Conservation (phyloP, 305 asterid species). For the Fraxinus greggii region DNA sequence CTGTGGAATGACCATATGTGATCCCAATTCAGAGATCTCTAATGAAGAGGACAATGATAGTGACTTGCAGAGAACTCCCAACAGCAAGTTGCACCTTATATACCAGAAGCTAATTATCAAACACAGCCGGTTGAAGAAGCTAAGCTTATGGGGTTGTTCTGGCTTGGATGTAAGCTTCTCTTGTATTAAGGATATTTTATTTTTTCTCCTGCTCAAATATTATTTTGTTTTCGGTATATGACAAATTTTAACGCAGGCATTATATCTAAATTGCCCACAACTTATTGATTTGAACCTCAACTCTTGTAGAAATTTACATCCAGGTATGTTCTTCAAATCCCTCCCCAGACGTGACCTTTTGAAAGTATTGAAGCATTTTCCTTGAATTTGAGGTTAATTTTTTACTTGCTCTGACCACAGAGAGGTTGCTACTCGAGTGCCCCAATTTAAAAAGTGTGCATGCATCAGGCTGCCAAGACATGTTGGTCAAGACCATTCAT, state of each 20-base stretch:
- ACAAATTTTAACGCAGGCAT: constrained; percentile 56
- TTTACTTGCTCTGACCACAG: constrained; percentile 38
- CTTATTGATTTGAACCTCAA: constrained; percentile 82
- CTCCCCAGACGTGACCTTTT: background rate
- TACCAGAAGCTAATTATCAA: constrained; percentile 91
- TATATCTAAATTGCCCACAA: constrained; percentile 75
- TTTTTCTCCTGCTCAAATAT: constrained; percentile 1
- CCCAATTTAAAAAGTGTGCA: constrained; percentile 70
- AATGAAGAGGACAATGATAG: constrained; percentile 35
- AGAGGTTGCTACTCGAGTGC: constrained; percentile 82
- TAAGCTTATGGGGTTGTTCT: constrained; percentile 98
- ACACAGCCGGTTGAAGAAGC: constrained; percentile 75
- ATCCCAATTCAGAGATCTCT: constrained; percentile 47
- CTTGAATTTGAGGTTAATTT: background rate
- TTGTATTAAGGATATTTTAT: background rate
- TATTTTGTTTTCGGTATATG: constrained; percentile 24
- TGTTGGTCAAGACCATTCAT: constrained; percentile 63
- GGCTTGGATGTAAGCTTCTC: constrained; percentile 81
- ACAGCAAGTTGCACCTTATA: constrained; percentile 53
- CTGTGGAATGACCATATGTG: constrained; percentile 89
- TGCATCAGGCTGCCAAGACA: constrained; percentile 65
- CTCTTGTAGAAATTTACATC: constrained; percentile 75
- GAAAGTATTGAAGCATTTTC: background rate
- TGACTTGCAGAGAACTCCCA: constrained; percentile 50
- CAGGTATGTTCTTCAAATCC: constrained; percentile 48